Percentiles rank a stretch among this genome's conserved stretches.
phyloP scores from a whole-genome alignment of 495 filamentous ascomycete genomes.

The Entonaema liquescens region DNA sequence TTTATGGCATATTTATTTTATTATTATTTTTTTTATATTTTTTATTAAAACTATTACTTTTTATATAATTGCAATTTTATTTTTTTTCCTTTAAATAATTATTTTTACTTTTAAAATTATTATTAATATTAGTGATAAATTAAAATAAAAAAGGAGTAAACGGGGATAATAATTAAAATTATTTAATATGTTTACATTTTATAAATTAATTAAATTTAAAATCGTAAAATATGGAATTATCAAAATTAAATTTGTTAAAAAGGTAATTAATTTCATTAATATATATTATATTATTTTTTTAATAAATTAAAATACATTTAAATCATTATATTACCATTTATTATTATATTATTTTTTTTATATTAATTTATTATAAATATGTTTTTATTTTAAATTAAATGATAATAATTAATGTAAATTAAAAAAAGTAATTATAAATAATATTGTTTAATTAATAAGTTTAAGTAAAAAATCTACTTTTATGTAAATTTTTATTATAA shows the following conservation, averaged over 20 bases:
- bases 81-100: not conserved
- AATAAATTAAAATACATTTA: not conserved
- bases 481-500: not conserved
- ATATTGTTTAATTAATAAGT: not conserved
- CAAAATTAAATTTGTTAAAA: not conserved
- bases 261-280: not conserved
- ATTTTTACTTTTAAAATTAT: not conserved
- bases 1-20: too few relatives aligned
- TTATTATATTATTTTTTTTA: not conserved
- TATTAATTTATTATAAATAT: not conserved
- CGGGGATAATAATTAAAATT: not conserved
- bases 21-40: too few relatives aligned
- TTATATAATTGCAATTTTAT: not conserved
- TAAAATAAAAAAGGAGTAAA: constrained; percentile 1
- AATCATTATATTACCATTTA: not conserved
- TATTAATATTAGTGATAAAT: not conserved
- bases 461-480: not conserved
- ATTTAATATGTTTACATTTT: not conserved
- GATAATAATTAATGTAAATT: not conserved
- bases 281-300: not conserved
- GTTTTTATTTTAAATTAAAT: not conserved
- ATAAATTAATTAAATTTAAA: not conserved
- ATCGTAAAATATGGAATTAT: not conserved
- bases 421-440: not conserved
- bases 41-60: not conserved